Conservation (phyloP, 768 basidiomycete genomes). For the Tricholoma matsutake region DNA sequence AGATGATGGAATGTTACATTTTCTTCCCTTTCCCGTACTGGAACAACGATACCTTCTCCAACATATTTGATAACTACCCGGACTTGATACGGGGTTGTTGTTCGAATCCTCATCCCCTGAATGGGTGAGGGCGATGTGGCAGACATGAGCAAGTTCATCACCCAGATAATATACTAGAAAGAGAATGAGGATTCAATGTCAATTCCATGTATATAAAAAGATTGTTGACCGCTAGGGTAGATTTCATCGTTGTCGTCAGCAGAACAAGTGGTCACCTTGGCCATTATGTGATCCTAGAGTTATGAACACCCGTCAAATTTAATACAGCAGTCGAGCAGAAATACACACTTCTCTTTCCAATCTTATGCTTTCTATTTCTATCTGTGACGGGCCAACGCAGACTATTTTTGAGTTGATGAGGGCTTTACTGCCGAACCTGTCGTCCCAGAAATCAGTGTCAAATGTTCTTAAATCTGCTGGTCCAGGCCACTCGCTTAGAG, state of each 20-base stretch:
- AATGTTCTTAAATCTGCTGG: slow-evolving; percentile 53
- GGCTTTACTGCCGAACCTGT: slow-evolving; percentile 52
- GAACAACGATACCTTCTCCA: slow-evolving; percentile 58
- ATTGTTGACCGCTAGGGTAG: slow-evolving; percentile 44
- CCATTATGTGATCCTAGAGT: slow-evolving; percentile 39
- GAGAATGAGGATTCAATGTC: not conserved
- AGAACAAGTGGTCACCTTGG: slow-evolving; percentile 52
- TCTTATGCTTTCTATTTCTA: slow-evolving; percentile 49
- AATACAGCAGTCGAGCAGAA: not conserved
- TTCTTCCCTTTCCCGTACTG: slow-evolving; percentile 1
- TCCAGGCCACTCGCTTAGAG: slow-evolving; percentile 38
- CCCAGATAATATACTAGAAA: slow-evolving; percentile 57
- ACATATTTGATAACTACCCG: slow-evolving; percentile 56
- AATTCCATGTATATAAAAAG: not conserved
- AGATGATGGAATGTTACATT: not conserved
- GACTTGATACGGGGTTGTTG: slow-evolving; percentile 37
- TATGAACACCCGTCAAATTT: not conserved
- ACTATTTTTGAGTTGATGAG: slow-evolving; percentile 49
- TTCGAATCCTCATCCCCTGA: slow-evolving; percentile 33
- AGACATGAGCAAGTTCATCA: slow-evolving; percentile 60
- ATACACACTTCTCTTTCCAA: slow-evolving; percentile 47
- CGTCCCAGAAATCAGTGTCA: slow-evolving; percentile 52
- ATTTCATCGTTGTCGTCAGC: slow-evolving; percentile 42
- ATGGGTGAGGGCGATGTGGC: slow-evolving; percentile 46
- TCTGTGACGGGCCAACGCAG: slow-evolving; percentile 52